Evolutionary conservation across 1,284 basidiomycete species (phyloP).

Genomic region (Ceratobasidium sp.): DNA sequence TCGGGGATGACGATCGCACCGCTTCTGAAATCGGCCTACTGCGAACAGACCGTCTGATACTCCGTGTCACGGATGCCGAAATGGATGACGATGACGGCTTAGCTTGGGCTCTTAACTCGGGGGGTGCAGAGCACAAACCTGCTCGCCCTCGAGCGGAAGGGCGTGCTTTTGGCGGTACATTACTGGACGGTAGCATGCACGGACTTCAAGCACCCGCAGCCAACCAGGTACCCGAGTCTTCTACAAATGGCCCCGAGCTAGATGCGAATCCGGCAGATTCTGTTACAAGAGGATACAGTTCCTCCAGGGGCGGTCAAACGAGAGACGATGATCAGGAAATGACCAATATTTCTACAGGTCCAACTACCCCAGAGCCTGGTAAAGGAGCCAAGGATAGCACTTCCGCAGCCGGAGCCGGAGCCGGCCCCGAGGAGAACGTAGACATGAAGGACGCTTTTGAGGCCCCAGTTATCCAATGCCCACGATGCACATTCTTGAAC

Average conservation of each 20-base stretch:
- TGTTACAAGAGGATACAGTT: neutral
- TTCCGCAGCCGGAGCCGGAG: neutral
- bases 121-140: slow-evolving; percentile 48
- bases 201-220: neutral
- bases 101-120: slow-evolving; percentile 61
- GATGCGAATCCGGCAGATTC: neutral
- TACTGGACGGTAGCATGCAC: slow-evolving; percentile 58
- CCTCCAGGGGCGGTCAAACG: neutral
- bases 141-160: slow-evolving; percentile 64
- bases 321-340: neutral
- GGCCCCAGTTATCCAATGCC: slow-evolving; percentile 42
- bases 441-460: slow-evolving; percentile 40
- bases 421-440: neutral
- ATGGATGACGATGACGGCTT: slow-evolving; percentile 63
- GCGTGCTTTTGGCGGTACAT: slow-evolving; percentile 68
- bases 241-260: neutral
- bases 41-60: slow-evolving; percentile 69
- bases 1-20: slow-evolving; percentile 67
- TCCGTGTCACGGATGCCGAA: slow-evolving; percentile 55
- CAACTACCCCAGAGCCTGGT: neutral
- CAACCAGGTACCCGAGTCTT: neutral
- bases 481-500: slow-evolving; percentile 48
- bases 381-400: neutral
- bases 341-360: neutral
- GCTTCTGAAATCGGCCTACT: slow-evolving; percentile 66